Evolutionary conservation across 768 basidiomycete species (phyloP), one percentile per base, ranked within the genome.

Genomic region (Pleurotus djamor): DNA sequence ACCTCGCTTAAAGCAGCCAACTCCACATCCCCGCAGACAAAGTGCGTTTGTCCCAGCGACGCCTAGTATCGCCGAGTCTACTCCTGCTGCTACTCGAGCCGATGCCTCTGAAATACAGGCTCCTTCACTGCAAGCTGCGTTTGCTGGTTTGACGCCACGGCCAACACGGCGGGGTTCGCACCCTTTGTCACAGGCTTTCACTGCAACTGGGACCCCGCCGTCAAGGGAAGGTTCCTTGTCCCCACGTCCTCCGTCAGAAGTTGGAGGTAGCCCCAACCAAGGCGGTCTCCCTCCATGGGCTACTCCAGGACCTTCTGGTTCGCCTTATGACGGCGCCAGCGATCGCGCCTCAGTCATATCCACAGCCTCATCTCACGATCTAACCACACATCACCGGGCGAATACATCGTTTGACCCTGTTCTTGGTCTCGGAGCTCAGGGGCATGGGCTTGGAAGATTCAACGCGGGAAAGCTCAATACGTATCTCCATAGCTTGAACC

Each of bases 371-470:
- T 94, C 94, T 21, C 91, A 96, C 63, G 94, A 96, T 68, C 77
- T 96, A 44, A 92, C 92, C 2, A 85, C 87, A 4, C 87, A 92
- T 67, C 79, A 81, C 56, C 84, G 91, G 7, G 89, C 85, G 58
- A 96, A 96, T 67, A 91, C 92, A 10, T 94, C 92, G 6, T 93
- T 95, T 61, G 94, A 95, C 66, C 91, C 91, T 28, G 83, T 86
- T 1, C 85, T 92, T 68, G 91, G 90, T 12, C 84, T 89, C 49
- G 88, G 85, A 28, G 84, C 82, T 28, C 78, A 79, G 41, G 84
- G 83, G 14, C 82, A 84, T 45, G 89, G 86, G 14, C 83, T 92
- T 34, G 87, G 88, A 13, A 78, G 88, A 33, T 94, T 94, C 72
- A 92, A 96, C 69, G 90, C 90, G 2, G 81, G 82, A 14, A 96